A percentile compares a stretch with the other conserved stretches of the same genome.
phyloP scores from a whole-genome alignment of 345 rosid species.

The Populus tremula region DNA sequence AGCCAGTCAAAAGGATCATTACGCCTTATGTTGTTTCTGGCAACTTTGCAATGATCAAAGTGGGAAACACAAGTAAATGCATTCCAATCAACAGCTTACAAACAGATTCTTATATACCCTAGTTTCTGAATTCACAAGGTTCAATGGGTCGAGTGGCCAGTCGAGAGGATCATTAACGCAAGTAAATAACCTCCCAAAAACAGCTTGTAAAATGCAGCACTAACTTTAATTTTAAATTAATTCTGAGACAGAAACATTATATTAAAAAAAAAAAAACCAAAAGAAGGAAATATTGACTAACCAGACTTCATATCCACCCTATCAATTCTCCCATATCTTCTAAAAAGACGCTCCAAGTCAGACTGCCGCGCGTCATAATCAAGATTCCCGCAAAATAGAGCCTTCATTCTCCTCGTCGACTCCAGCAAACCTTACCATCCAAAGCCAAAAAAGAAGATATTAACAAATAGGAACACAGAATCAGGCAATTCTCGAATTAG shows the following conservation, averaged over 20 bases:
- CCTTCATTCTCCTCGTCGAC: slow-evolving; percentile 40
- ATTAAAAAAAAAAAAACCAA: neutral
- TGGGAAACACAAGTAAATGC: neutral
- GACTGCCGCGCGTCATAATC: slow-evolving; percentile 86
- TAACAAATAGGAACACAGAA: neutral
- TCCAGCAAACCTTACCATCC: neutral
- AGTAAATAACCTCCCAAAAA: neutral
- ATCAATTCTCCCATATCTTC: slow-evolving; percentile 70
- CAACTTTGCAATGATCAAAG: neutral
- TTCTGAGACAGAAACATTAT: neutral
- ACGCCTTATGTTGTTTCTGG: neutral
- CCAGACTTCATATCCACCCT: slow-evolving; percentile 84
- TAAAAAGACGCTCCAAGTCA: slow-evolving; percentile 79
- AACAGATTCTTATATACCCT: neutral
- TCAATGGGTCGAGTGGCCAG: neutral
- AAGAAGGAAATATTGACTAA: neutral
- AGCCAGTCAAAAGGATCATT: neutral
- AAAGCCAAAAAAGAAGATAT: neutral
- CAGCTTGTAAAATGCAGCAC: neutral
- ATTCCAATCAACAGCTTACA: no score
- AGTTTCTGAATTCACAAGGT: neutral
- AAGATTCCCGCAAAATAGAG: slow-evolving; percentile 83
- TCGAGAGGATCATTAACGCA: neutral
- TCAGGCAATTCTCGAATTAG: neutral
- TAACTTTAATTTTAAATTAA: neutral